phyloP scores from a whole-genome alignment of 371 early-diverging fungal species.

The Capniomyces stellatus region DNA sequence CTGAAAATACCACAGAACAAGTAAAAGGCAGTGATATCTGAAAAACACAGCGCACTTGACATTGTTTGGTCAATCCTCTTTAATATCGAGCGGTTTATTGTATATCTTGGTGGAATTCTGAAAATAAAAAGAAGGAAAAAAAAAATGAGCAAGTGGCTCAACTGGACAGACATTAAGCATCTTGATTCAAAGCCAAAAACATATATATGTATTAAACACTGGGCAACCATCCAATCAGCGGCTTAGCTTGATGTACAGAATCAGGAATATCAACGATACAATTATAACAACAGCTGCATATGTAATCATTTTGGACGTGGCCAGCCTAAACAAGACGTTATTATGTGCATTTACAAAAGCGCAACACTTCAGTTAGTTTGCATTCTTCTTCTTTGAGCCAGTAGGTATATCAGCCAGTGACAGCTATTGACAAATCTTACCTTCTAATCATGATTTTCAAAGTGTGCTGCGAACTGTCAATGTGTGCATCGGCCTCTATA shows the following conservation, averaged over 20 bases:
- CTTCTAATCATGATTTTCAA: slow-evolving; percentile 79
- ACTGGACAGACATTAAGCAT: not conserved
- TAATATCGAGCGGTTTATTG: not conserved
- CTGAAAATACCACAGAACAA: no score
- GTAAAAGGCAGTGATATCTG: no score
- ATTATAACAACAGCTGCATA: slow-evolving; percentile 67
- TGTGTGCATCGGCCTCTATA: slow-evolving; percentile 68
- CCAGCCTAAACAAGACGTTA: slow-evolving; percentile 40
- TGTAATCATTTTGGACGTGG: slow-evolving; percentile 73
- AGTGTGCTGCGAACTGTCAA: slow-evolving; percentile 73
- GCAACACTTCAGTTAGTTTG: not conserved
- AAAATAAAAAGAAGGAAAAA: not conserved
- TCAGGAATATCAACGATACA: slow-evolving; percentile 60
- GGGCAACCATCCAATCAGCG: slow-evolving; percentile 9
- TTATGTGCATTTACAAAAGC: slow-evolving; percentile 1
- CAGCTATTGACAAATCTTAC: slow-evolving; percentile 28
- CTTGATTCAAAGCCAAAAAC: not conserved
- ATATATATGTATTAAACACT: not conserved
- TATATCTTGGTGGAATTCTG: not conserved
- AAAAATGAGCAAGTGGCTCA: not conserved
- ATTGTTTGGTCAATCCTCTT: no score
- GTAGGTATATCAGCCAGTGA: not conserved
- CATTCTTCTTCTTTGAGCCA: not conserved
- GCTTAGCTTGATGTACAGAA: slow-evolving; percentile 55
- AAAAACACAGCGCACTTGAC: no score